Percentiles rank a stretch among this genome's conserved stretches.
phyloP scores from a whole-genome alignment of 2,329 filamentous ascomycete genomes.

The Aureobasidium uvarum region DNA sequence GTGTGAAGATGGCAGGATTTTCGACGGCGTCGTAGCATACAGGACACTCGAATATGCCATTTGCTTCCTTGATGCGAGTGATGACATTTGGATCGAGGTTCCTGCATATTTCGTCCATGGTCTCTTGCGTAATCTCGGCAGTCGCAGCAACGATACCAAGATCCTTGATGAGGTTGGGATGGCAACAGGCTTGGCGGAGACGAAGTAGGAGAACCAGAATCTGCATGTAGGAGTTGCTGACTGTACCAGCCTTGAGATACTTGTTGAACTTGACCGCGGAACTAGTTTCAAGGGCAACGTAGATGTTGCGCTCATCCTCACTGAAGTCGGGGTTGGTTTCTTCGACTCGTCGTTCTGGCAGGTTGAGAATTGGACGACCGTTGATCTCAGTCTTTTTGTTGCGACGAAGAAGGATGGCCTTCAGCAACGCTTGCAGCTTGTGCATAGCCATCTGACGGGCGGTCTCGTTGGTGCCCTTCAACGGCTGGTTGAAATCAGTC shows the following conservation, averaged over 20 bases:
- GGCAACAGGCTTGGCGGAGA: constrained; percentile 77
- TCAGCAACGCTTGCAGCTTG: constrained; percentile 71
- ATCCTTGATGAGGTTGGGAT: constrained; percentile 69
- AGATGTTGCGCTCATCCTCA: constrained; percentile 64
- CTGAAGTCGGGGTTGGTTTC: constrained; percentile 64
- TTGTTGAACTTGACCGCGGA: constrained; percentile 72
- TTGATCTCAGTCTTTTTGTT: constrained; percentile 78
- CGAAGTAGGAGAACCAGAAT: constrained; percentile 77
- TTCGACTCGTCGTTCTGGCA: constrained; percentile 65
- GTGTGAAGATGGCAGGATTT: constrained; percentile 74
- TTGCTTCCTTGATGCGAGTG: constrained; percentile 59
- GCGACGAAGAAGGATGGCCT: constrained; percentile 76
- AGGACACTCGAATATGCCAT: constrained; percentile 69
- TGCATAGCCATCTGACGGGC: constrained; percentile 57
- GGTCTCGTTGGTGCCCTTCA: constrained; percentile 45
- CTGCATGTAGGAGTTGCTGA: constrained; percentile 72
- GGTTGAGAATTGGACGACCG: constrained; percentile 68
- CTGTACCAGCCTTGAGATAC: constrained; percentile 66
- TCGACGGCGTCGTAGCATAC: constrained; percentile 74
- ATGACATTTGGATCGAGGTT: constrained; percentile 61
- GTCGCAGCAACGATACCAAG: constrained; percentile 53
- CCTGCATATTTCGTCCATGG: constrained; percentile 63
- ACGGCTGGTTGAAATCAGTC: constrained; percentile 54
- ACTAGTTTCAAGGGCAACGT: constrained; percentile 63
- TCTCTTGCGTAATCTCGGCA: constrained; percentile 52